Evolutionary conservation across 305 asterid genomes (phyloP), one percentile per base, ranked within the genome.

Genomic region (Fraxinus dipetala): DNA sequence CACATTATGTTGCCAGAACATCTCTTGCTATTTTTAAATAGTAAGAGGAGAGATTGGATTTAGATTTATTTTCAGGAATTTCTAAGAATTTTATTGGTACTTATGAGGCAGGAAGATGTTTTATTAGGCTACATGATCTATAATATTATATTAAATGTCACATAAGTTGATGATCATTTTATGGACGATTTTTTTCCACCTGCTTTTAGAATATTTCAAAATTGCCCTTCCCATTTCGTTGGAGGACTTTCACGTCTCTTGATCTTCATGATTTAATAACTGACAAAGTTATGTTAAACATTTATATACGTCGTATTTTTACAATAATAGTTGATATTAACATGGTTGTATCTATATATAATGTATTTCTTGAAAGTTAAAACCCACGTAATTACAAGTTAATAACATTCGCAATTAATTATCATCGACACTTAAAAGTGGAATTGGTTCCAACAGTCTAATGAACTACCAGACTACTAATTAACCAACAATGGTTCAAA

Each of bases 1-100:
- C 92, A 34, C 30, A 90, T 28, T 45, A 83, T 84, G 88, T 85
- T 4, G 36, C 85, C 76, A 84, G 2, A 69, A 79, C 78, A 31
- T 56, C 72, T 73, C 76, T 89, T 4, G 69, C 83, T 5, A 79
- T 78, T 10, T 88, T 89, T 77, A 82, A 11, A 4, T 75, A 38
- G 35, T 36, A 18, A 59, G 69, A 59, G 13, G 14, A 59, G 69
- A 59, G 69, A 20, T 59, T 59, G 69, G 13, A 59, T 59, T 59
- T 59, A 59, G 24, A 18, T n/a, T 16, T 54, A n/a, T 54, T 51
- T 54, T n/a, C 24, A 54, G 2, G 24, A 54, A 54, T 48, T 48
- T 48, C 59, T 48, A 48, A 48, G 59, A 14, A 48, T 16, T n/a
- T 54, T 54, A 2, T 9, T 1, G 9, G 63, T 54, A 1, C 63